Percentiles rank a stretch among this genome's conserved stretches.
Conservation (phyloP, 495 filamentous ascomycete genomes). For the Lineolata rhizophorae region DNA sequence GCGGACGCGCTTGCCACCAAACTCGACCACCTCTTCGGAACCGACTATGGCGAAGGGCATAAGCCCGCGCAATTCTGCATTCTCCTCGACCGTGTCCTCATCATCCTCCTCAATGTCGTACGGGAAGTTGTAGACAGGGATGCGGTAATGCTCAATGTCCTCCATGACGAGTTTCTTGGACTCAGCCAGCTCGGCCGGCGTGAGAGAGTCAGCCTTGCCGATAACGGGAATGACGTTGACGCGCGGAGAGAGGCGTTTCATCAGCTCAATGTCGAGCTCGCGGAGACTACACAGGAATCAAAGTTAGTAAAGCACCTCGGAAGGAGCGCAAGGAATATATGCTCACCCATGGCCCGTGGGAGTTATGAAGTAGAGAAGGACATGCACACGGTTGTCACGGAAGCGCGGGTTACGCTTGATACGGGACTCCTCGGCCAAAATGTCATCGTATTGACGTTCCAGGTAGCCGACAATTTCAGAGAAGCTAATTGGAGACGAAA, state of each 20-base stretch:
- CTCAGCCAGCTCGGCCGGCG: conserved; percentile 87
- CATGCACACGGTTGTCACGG: conserved; percentile 95
- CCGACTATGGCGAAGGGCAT: conserved; percentile 99
- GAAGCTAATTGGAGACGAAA: conserved; percentile 58
- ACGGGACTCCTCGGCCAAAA: conserved; percentile 94
- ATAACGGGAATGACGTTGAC: conserved; percentile 99
- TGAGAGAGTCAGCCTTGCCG: conserved; percentile 93
- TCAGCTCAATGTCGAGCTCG: conserved; percentile 95
- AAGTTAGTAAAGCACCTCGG: background rate
- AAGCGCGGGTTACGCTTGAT: conserved; percentile 99
- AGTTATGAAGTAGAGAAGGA: conserved; percentile 96
- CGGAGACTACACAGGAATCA: conserved; percentile 48
- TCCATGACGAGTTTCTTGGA: conserved; percentile 99
- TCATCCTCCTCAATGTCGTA: conserved; percentile 99
- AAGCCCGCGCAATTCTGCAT: conserved; percentile 82
- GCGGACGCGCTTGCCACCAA: conserved; percentile 74
- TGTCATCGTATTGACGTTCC: conserved; percentile 97
- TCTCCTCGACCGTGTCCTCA: conserved; percentile 97
- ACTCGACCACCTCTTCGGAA: conserved; percentile 85
- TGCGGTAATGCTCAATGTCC: conserved; percentile 98
- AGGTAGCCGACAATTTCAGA: conserved; percentile 93
- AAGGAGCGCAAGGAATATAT: conserved; percentile 1
- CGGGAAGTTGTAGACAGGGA: conserved; percentile 99
- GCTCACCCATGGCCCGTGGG: conserved; percentile 85
- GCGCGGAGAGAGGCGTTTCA: conserved; percentile 95